A percentile compares a stretch with the other conserved stretches of the same genome.
Conservation (phyloP, 2,329 filamentous ascomycete genomes). For the Fusarium musae region DNA sequence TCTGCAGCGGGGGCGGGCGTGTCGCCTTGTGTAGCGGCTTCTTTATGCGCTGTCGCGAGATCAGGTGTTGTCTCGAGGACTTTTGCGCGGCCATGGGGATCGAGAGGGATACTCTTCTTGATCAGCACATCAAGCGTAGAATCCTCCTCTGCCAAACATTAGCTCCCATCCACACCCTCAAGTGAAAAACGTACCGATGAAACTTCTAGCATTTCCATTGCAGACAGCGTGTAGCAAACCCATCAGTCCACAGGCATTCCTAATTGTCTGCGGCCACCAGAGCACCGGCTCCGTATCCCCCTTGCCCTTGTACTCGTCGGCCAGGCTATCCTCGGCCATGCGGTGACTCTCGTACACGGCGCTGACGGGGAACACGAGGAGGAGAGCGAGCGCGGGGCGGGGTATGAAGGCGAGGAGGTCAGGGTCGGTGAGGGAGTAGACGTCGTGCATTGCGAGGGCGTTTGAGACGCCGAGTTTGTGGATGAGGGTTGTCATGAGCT, state of each 20-base stretch:
- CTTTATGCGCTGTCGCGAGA: constrained; percentile 81
- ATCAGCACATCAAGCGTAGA: constrained; percentile 75
- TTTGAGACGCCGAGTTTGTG: constrained; percentile 85
- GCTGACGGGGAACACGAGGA: constrained; percentile 91
- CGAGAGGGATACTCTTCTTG: constrained; percentile 74
- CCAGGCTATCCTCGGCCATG: constrained; percentile 74
- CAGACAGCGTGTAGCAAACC: constrained; percentile 83
- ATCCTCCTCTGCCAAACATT: constrained; percentile 51
- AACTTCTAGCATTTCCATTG: constrained; percentile 76
- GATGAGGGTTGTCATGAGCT: constrained; percentile 85
- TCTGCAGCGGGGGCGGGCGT: constrained; percentile 80
- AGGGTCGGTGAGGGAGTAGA: constrained; percentile 89
- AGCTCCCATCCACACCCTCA: background rate
- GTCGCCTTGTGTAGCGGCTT: constrained; percentile 80
- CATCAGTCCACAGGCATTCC: constrained; percentile 92
- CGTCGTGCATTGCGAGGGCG: constrained; percentile 85
- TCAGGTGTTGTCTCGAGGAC: constrained; percentile 81
- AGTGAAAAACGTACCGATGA: constrained; percentile 62
- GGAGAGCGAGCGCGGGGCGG: constrained; percentile 85
- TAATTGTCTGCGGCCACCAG: constrained; percentile 96
- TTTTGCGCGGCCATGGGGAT: constrained; percentile 72
- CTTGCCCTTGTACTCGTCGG: constrained; percentile 71
- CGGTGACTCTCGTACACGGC: constrained; percentile 82
- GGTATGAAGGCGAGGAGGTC: constrained; percentile 88
- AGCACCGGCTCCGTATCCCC: constrained; percentile 80